Evolutionary conservation across 2,329 filamentous ascomycete genomes (phyloP).

Genomic region (Aspergillus latus): DNA sequence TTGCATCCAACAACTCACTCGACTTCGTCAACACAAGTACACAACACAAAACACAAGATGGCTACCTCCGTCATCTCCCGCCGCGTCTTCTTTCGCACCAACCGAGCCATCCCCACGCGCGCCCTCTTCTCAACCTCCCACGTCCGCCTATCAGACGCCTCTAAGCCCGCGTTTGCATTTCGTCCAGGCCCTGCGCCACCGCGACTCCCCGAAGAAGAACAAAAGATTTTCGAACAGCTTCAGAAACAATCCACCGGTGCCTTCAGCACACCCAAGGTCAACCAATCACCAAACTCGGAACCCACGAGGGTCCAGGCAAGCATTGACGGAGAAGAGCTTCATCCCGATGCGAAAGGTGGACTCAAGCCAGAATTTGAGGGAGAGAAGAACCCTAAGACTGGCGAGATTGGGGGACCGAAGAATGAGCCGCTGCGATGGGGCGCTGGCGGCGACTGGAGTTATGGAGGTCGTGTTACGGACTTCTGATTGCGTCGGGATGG

Average conservation of each 20-base stretch:
- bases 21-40: neutral
- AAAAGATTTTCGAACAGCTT: constrained; percentile 85
- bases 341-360: constrained; percentile 71
- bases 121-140: constrained; percentile 28
- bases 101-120: constrained; percentile 21
- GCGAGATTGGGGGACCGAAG: constrained; percentile 94
- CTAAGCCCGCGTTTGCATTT: constrained; percentile 36
- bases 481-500: constrained; percentile 53
- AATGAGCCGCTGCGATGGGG: constrained; percentile 95
- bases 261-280: constrained; percentile 67
- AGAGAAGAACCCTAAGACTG: constrained; percentile 87
- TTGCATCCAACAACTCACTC: neutral
- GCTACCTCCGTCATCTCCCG: constrained; percentile 20
- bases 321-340: constrained; percentile 64
- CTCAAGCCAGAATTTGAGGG: constrained; percentile 90
- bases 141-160: constrained; percentile 21
- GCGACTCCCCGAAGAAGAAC: constrained; percentile 81
- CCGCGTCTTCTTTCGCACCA: constrained; percentile 47
- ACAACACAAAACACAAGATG: constrained; percentile 16
- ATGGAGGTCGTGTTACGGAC: constrained; percentile 91
- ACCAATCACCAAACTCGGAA: constrained; percentile 49
- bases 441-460: constrained; percentile 76
- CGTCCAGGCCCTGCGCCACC: constrained; percentile 67
- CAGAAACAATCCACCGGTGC: constrained; percentile 74
- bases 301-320: constrained; percentile 42